phyloP scores from a whole-genome alignment of 306 rosid species.

The Cucurbita pepo region DNA sequence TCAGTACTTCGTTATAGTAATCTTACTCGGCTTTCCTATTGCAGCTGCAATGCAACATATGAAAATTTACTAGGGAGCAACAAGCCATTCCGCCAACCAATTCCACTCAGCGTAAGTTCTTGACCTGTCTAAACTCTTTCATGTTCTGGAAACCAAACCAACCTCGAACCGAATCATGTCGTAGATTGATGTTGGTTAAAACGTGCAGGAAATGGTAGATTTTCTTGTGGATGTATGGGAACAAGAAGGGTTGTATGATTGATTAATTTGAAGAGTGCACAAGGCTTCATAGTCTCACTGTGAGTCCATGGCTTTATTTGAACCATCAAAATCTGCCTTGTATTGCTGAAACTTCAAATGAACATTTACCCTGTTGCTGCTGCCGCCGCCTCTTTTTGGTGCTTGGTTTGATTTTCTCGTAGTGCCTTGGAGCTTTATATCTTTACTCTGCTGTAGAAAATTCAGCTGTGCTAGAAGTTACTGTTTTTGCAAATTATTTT shows the following conservation, averaged over 20 bases:
- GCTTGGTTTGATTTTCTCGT: neutral
- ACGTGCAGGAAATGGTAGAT: slow-evolving; percentile 86
- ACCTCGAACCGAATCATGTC: neutral
- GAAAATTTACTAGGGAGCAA: slow-evolving; percentile 73
- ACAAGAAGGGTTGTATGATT: slow-evolving; percentile 81
- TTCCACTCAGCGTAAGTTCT: slow-evolving; percentile 63
- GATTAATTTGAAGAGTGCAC: slow-evolving; percentile 3
- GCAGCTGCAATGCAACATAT: slow-evolving; percentile 84
- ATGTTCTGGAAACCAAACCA: neutral
- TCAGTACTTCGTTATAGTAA: neutral
- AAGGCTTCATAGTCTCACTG: neutral
- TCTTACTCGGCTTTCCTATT: neutral
- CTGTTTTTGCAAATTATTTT: neutral
- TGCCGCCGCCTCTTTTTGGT: neutral
- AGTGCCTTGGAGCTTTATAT: neutral
- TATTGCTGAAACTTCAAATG: neutral
- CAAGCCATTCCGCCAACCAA: slow-evolving; percentile 74
- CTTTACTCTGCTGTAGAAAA: neutral
- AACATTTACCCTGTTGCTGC: neutral
- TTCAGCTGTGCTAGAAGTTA: neutral
- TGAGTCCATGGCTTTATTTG: neutral
- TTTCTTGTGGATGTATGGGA: slow-evolving; percentile 93
- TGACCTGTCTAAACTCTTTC: neutral
- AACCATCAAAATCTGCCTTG: neutral
- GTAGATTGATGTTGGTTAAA: neutral